phyloP scores from a whole-genome alignment of 768 basidiomycete species.

The Tulasnella sp. region DNA sequence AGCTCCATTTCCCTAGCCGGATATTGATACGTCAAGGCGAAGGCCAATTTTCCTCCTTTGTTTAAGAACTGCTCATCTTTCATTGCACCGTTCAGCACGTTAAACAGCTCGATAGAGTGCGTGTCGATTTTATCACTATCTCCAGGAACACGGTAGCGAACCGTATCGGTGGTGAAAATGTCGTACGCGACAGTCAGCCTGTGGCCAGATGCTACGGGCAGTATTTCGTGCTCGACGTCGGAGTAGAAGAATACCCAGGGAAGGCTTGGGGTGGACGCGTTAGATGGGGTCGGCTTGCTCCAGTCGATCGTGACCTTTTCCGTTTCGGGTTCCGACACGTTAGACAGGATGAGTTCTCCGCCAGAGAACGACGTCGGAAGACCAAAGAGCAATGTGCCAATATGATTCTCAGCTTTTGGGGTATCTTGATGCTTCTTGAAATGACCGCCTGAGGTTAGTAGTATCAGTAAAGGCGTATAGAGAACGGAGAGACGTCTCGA shows the following conservation, averaged over 20 bases:
- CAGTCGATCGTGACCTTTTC: constrained; percentile 19
- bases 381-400: constrained; percentile 58
- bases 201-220: constrained; percentile 49
- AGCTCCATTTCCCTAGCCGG: no score
- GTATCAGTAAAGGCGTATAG: no score
- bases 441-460: constrained; percentile 45
- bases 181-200: constrained; percentile 51
- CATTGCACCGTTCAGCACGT: background rate
- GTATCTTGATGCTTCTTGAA: constrained; percentile 59
- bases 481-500: background rate
- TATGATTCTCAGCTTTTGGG: constrained; percentile 50
- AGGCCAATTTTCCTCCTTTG: no score
- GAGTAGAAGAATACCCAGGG: constrained; percentile 52
- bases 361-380: constrained; percentile 55
- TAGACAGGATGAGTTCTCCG: constrained; percentile 49
- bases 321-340: constrained; percentile 30
- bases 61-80: no score
- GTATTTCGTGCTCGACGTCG: constrained; percentile 54
- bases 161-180: constrained; percentile 33
- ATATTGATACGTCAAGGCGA: constrained; percentile 25
- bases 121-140: background rate
- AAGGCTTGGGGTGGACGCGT: constrained; percentile 30
- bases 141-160: background rate
- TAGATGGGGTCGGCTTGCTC: background rate
- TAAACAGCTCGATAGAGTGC: background rate